Percentiles rank a stretch among this genome's conserved stretches.
phyloP scores from a whole-genome alignment of 768 basidiomycete genomes.

The Tylopilus vinaceipallidus region DNA sequence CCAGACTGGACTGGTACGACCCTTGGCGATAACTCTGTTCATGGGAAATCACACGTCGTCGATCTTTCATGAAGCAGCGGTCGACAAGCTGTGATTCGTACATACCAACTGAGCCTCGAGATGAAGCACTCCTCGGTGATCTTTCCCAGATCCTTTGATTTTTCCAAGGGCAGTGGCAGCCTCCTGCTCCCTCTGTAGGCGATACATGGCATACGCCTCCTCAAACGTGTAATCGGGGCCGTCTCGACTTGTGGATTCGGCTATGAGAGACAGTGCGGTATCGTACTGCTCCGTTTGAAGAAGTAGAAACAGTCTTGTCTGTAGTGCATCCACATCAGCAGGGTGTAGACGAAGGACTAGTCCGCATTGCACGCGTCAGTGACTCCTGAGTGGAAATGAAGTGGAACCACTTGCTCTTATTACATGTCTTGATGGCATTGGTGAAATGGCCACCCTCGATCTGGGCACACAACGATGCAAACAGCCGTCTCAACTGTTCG shows the following conservation, averaged over 20 bases:
- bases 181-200: slow-evolving; percentile 74
- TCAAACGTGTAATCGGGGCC: slow-evolving; percentile 49
- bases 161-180: slow-evolving; percentile 51
- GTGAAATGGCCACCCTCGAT: slow-evolving; percentile 85
- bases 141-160: slow-evolving; percentile 43
- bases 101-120: slow-evolving; percentile 87
- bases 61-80: slow-evolving; percentile 23
- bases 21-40: slow-evolving; percentile 75
- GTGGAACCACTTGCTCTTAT: slow-evolving; percentile 65
- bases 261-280: slow-evolving; percentile 61
- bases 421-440: slow-evolving; percentile 89
- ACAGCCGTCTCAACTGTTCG: slow-evolving; percentile 52
- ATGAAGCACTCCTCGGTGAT: slow-evolving; percentile 67
- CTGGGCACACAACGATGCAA: slow-evolving; percentile 80
- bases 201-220: slow-evolving; percentile 80
- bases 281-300: slow-evolving; percentile 84
- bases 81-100: slow-evolving; percentile 1
- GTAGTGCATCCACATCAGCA: slow-evolving; percentile 65
- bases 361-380: slow-evolving; percentile 16
- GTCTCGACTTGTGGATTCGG: slow-evolving; percentile 14
- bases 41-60: slow-evolving; percentile 10
- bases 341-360: slow-evolving; percentile 73
- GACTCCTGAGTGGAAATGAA: slow-evolving; percentile 21
- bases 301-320: slow-evolving; percentile 84
- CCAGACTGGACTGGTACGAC: slow-evolving; percentile 67